These are phyloP conservation scores for Gentiana macrophylla DNA, from an alignment of 257 asterid species.

Conservation along the genomic window DNA sequence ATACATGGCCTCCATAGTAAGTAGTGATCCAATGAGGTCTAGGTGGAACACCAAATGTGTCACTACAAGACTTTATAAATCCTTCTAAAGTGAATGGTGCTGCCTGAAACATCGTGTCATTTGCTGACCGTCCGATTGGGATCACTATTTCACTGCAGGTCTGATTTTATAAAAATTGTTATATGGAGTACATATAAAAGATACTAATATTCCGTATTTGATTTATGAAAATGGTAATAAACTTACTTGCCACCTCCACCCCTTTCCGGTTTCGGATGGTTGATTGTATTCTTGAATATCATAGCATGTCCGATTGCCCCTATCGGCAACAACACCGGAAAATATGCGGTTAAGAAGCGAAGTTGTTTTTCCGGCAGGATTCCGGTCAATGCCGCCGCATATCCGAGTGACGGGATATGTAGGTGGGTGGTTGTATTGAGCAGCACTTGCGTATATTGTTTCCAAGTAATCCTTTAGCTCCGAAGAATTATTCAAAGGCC, in stretches of 20 bases:
- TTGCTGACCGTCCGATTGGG: conserved; percentile 19
- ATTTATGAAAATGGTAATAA: background rate
- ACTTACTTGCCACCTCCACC: conserved; percentile 76
- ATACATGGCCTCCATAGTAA: conserved; percentile 38
- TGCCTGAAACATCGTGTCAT: conserved; percentile 30
- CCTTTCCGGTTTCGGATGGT: conserved; percentile 24
- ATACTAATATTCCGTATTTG: background rate
- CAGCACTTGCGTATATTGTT: conserved; percentile 25
- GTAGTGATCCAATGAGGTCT: conserved; percentile 43
- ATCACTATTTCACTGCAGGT: conserved; percentile 36
- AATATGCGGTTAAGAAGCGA: conserved; percentile 34
- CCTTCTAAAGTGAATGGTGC: conserved; percentile 17
- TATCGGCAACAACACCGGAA: conserved; percentile 34
- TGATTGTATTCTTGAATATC: conserved; percentile 1
- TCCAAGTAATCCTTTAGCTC: conserved; percentile 43
- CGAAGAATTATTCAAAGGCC: conserved; percentile 21
- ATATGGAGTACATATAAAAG: background rate
- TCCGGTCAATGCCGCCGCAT: conserved; percentile 47
- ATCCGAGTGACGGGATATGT: conserved; percentile 32
- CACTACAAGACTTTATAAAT: conserved; percentile 11
- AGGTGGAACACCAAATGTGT: conserved; percentile 21
- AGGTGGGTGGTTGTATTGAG: conserved; percentile 49
- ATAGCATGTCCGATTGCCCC: conserved; percentile 23
- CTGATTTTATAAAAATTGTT: conserved; percentile 5
- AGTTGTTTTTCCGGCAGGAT: conserved; percentile 14